Conservation (phyloP, 2,329 filamentous ascomycete genomes). For the Fusarium abutilonis region DNA sequence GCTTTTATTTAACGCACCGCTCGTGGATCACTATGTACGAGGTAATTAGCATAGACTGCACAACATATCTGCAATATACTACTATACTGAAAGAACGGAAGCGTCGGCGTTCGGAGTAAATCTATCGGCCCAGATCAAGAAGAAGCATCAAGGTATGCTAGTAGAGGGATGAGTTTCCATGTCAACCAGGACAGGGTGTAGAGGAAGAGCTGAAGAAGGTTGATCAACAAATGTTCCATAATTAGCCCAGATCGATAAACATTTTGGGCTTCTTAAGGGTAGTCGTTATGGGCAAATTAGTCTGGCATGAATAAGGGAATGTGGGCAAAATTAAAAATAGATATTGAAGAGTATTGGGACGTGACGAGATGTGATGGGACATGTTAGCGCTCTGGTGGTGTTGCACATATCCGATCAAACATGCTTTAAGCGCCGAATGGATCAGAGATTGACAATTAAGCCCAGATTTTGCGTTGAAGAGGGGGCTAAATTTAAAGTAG, state of each 20-base stretch:
- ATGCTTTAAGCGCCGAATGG: conserved; percentile 40
- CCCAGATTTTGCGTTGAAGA: conserved; percentile 28
- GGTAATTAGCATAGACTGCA: conserved; percentile 2
- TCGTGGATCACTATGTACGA: conserved; percentile 23
- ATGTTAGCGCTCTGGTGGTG: conserved; percentile 42
- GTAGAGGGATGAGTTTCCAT: conserved; percentile 12
- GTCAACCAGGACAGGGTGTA: conserved; percentile 22
- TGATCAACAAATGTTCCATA: conserved; percentile 34
- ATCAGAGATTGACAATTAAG: conserved; percentile 41
- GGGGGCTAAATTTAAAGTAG: conserved; percentile 26
- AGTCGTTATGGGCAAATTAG: conserved; percentile 36
- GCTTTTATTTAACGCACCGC: conserved; percentile 15
- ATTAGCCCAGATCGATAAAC: conserved; percentile 36
- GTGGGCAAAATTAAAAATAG: conserved; percentile 53
- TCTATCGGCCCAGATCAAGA: conserved; percentile 13
- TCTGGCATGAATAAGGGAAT: conserved; percentile 23
- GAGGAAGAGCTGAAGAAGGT: conserved; percentile 2
- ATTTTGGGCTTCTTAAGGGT: conserved; percentile 23
- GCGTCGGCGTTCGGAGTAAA: conserved; percentile 27
- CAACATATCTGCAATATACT: too few species aligned
- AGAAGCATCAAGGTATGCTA: conserved; percentile 26
- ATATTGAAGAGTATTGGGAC: conserved; percentile 14
- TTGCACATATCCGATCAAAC: conserved; percentile 31
- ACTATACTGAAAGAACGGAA: conserved; percentile 15
- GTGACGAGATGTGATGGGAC: conserved; percentile 38